These are phyloP conservation scores for Lactarius akahatsu DNA, from an alignment of 768 basidiomycete genomes.

Conservation along the genomic window DNA sequence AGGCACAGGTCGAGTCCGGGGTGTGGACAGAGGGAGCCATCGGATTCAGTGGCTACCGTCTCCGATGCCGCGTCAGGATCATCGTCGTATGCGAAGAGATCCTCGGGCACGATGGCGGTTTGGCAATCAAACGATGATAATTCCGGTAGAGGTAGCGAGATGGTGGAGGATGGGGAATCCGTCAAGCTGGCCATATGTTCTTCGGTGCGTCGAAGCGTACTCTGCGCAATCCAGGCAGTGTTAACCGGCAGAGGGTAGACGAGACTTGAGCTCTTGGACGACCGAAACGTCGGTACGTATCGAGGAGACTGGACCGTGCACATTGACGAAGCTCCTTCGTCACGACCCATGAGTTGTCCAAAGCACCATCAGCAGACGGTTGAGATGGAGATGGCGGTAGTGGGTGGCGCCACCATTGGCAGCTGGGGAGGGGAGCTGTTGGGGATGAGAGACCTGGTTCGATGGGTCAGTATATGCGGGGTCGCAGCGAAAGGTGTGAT, in stretches of 20 bases:
- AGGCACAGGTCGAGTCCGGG: slow-evolving; percentile 35
- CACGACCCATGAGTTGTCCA: slow-evolving; percentile 22
- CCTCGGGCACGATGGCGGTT: slow-evolving; percentile 17
- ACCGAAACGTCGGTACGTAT: slow-evolving; percentile 64
- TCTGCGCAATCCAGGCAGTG: slow-evolving; percentile 54
- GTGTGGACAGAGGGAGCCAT: slow-evolving; percentile 52
- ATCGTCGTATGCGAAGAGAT: slow-evolving; percentile 41
- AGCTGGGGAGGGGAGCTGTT: slow-evolving; percentile 8
- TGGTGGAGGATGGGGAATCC: slow-evolving; percentile 25
- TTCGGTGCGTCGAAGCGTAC: slow-evolving; percentile 50
- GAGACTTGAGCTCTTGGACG: slow-evolving; percentile 46
- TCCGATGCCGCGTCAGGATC: slow-evolving; percentile 30
- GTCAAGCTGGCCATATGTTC: slow-evolving; percentile 33
- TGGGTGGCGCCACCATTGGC: slow-evolving; percentile 20
- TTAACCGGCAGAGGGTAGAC: slow-evolving; percentile 44
- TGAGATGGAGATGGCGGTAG: slow-evolving; percentile 12
- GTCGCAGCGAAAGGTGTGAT: slow-evolving; percentile 35
- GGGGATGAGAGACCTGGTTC: slow-evolving; percentile 27
- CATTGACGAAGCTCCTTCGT: slow-evolving; percentile 53
- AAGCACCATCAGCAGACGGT: slow-evolving; percentile 21
- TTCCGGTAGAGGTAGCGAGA: slow-evolving; percentile 17
- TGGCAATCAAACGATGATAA: slow-evolving; percentile 23
- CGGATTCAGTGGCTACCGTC: slow-evolving; percentile 41
- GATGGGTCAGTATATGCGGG: slow-evolving; percentile 7
- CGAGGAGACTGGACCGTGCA: slow-evolving; percentile 66